Percentiles rank a stretch among this genome's conserved stretches.
These are phyloP conservation scores for Jaenimonas drosophilae DNA, from an alignment of 208 protist species.

Conservation along the genomic window DNA sequence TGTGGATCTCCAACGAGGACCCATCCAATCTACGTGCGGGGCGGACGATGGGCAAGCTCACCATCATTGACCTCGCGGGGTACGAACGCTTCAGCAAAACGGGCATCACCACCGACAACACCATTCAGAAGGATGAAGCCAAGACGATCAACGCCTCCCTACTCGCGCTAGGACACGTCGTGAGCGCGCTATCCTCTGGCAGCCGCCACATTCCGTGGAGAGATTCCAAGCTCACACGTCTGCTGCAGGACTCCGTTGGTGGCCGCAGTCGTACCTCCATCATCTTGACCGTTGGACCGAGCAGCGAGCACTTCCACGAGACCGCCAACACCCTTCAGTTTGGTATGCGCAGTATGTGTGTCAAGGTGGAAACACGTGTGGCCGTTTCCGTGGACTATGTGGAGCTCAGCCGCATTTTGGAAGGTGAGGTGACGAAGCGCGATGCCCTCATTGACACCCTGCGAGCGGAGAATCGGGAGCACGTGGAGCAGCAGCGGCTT, in stretches of 20 bases:
- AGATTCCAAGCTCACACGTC: constrained; percentile 87
- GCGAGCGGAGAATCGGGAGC: constrained; percentile 69
- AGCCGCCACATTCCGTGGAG: constrained; percentile 85
- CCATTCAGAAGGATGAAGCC: constrained; percentile 82
- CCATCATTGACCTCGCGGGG: constrained; percentile 87
- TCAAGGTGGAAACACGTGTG: constrained; percentile 76
- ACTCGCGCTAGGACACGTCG: constrained; percentile 75
- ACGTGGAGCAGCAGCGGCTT: constrained; percentile 61
- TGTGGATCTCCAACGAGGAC: constrained; percentile 56
- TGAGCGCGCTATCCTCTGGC: constrained; percentile 59
- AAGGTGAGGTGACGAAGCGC: constrained; percentile 52
- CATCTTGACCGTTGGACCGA: constrained; percentile 81
- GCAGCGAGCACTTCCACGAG: constrained; percentile 76
- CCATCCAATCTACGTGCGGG: constrained; percentile 33
- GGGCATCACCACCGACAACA: constrained; percentile 62
- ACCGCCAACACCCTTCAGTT: constrained; percentile 85
- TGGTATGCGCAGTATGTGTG: constrained; percentile 75
- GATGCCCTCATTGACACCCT: constrained; percentile 63
- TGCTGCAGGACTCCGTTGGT: constrained; percentile 90
- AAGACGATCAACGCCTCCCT: constrained; percentile 88
- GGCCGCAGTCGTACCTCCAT: constrained; percentile 81
- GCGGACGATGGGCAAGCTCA: constrained; percentile 65
- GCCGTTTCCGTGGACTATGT: constrained; percentile 74
- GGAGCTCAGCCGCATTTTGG: constrained; percentile 72
- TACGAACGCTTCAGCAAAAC: constrained; percentile 89